These are phyloP conservation scores for Perkinsus marinus DNA, from an alignment of 169 alveolate genomes.

Conservation along the genomic window DNA sequence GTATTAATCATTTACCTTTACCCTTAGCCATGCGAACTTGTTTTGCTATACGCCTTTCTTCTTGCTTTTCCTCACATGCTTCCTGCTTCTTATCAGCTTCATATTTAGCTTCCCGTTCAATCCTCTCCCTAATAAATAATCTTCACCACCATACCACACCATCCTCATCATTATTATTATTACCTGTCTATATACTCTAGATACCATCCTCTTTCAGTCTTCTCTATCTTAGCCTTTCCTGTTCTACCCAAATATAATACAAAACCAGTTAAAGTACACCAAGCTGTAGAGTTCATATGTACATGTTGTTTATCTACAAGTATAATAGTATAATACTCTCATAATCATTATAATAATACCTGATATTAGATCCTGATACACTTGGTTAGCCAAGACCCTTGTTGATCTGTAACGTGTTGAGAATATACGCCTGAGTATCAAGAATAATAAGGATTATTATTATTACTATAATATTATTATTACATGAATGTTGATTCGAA, in stretches of 20 bases:
- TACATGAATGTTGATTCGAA: slow-evolving; percentile 75
- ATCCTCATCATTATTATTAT: background rate
- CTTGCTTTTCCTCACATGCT: background rate
- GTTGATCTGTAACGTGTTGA: slow-evolving; percentile 44
- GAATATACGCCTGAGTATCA: background rate
- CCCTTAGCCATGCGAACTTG: background rate
- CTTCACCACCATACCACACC: no score
- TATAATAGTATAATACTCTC: background rate
- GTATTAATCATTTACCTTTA: background rate
- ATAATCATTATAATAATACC: background rate
- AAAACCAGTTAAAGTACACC: slow-evolving; percentile 78
- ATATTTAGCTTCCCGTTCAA: background rate
- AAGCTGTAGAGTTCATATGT: slow-evolving; percentile 85
- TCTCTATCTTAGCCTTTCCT: slow-evolving; percentile 61
- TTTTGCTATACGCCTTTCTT: background rate
- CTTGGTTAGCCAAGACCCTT: slow-evolving; percentile 55
- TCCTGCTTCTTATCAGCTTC: background rate
- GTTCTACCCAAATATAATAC: slow-evolving; percentile 57
- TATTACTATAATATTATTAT: slow-evolving; percentile 58
- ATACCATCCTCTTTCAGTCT: slow-evolving; percentile 67
- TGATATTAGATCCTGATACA: slow-evolving; percentile 55
- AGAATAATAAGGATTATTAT: background rate
- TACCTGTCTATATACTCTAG: slow-evolving; percentile 62
- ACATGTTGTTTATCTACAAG: slow-evolving; percentile 65
- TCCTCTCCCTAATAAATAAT: background rate